Evolutionary conservation across 441 rosid genomes (phyloP), one percentile per base, ranked within the genome.

Genomic region (Daphne laureola): DNA sequence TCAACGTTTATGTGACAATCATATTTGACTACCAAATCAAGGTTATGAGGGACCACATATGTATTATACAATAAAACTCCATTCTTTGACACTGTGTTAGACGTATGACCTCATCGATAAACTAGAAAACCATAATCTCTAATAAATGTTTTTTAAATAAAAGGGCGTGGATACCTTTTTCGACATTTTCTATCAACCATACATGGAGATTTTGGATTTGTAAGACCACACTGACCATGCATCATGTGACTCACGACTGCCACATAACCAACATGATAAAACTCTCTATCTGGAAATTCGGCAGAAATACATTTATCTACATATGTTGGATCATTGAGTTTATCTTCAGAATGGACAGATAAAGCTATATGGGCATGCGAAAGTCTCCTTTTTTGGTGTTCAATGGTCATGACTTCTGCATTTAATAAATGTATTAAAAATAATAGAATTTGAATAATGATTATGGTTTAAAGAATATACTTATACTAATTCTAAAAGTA

Each of bases 311-410:
- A 13, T 0, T 4, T 15, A 4, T 67, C 14, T 0, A 67, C 46
- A 0, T 38, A 21, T 0, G 7, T 5, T 0, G 49, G 2, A 0
- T 42, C 9, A 1, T 6, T 4, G 0, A 7, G 0, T 5, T 59
- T 64, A 2, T 55, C 47, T 5, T 42, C 4, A 0, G 45, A 14
- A 0, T 52, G 48, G 4, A 56, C 8, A 17, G 16, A 61, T 0
- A 65, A 0, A 1, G 61, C 2, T 8, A 65, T 70, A 5, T 61
- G 64, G 1, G 64, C 64, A 25, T 56, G 55, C 0, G 43, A 61
- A 0, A 57, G 54, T 4, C 62, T 52, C 1, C 38, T 4, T 15
- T 70, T 70, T 38, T 57, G 48, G 2, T n/a, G 35, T 11, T 31
- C 54, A 0, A 51, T 13, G 0, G 41, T 51, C 8, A 26, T 13